phyloP scores from a whole-genome alignment of 164 flowering plant species.

The Kingdonia uniflora region DNA sequence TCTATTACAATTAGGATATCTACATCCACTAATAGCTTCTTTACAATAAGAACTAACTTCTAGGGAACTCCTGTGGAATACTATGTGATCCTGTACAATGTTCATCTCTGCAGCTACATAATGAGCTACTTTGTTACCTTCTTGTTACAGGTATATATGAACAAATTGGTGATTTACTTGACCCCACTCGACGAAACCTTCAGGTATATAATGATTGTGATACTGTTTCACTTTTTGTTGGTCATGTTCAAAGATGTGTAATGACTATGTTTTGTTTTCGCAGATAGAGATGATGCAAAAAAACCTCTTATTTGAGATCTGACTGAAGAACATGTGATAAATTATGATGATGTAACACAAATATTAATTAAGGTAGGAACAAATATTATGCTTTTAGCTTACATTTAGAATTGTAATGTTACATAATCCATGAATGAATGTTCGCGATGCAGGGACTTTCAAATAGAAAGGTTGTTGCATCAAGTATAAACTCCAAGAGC shows the following conservation, averaged over 20 bases:
- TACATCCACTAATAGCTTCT: too few relatives aligned
- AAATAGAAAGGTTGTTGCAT: slow-evolving; percentile 79
- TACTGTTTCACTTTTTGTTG: too few relatives aligned
- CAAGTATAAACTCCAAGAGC: slow-evolving; percentile 83
- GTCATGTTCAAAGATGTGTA: too few relatives aligned
- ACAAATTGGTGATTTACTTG: slow-evolving; percentile 84
- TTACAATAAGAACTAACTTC: too few relatives aligned
- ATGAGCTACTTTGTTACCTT: too few relatives aligned
- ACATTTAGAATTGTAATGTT: too few relatives aligned
- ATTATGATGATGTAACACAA: slow-evolving; percentile 75
- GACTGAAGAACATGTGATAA: slow-evolving; percentile 76
- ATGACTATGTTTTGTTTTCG: not conserved
- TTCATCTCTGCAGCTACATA: too few relatives aligned
- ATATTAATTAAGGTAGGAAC: slow-evolving; percentile 73
- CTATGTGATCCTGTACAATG: too few relatives aligned
- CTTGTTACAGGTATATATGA: slow-evolving; percentile 64
- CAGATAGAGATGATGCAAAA: slow-evolving; percentile 87
- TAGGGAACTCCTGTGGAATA: too few relatives aligned
- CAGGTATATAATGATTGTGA: slow-evolving; percentile 33
- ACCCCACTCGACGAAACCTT: slow-evolving; percentile 76
- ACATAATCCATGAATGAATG: not conserved
- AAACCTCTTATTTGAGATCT: slow-evolving; percentile 71
- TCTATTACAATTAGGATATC: too few relatives aligned
- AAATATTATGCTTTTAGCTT: not conserved
- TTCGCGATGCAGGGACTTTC: slow-evolving; percentile 77